Conservation (phyloP, 2,329 filamentous ascomycete species). For the Ceratocystis smalleyi region DNA sequence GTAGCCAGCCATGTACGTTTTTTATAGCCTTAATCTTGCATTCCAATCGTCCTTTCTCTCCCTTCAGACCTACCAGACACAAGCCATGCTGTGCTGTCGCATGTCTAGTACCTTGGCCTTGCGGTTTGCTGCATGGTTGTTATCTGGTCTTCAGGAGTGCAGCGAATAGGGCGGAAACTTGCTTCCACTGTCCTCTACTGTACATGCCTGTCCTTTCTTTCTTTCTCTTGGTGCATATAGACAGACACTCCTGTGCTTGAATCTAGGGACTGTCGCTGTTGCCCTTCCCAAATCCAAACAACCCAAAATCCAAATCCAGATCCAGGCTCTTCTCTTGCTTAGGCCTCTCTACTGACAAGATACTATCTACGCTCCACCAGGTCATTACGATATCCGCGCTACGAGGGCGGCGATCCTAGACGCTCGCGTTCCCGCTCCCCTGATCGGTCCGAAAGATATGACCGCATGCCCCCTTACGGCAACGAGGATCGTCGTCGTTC, state of each 20-base stretch:
- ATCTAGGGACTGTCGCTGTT: not conserved
- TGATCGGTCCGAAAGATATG: conserved; percentile 50
- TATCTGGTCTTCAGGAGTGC: not conserved
- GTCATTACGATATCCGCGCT: conserved; percentile 43
- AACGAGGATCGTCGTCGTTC: conserved; percentile 56
- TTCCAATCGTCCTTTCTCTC: not conserved
- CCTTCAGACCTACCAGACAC: not conserved
- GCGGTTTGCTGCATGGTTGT: conserved; percentile 7
- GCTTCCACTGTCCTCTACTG: not conserved
- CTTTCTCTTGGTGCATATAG: not conserved
- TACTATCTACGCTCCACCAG: conserved; percentile 21
- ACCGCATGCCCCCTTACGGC: conserved; percentile 38
- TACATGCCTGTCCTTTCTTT: not conserved
- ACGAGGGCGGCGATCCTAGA: conserved; percentile 39
- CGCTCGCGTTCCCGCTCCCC: conserved; percentile 54
- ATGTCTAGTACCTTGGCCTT: not conserved
- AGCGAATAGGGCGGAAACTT: not conserved
- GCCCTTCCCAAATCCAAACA: not conserved
- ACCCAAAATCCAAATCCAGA: not conserved
- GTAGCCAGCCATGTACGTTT: conserved; percentile 13
- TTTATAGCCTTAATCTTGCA: conserved; percentile 3
- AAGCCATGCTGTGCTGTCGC: not conserved
- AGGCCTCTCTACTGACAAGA: conserved; percentile 1
- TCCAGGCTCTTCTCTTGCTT: not conserved
- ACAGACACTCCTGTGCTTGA: not conserved